Evolutionary conservation across 352 stramenopile species (phyloP), one percentile per base, ranked within the genome.

Genomic region (Phytophthora podocarpi): DNA sequence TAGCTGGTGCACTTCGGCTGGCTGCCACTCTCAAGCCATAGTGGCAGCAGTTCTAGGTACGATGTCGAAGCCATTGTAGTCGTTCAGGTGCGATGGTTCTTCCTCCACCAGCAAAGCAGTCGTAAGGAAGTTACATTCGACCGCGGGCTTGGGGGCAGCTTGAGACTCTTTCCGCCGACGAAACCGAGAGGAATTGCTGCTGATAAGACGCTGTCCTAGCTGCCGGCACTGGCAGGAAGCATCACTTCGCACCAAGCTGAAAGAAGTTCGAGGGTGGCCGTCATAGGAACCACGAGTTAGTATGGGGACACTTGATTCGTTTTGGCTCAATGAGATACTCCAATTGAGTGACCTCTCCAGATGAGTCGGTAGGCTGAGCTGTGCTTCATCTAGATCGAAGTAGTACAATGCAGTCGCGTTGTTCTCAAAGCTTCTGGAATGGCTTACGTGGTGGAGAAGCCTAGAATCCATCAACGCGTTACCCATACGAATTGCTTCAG

Each of bases 401-500:
- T 57, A 82, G 47, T 80, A 83, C 13, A 69, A 36, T 4, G 59
- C 37, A 5, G 48, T 67, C 0, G 62, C 23, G n/a, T 15, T 70
- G 52, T 72, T 70, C 24, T 85, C 74, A 51, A 87, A 85, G 21
- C 64, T 64, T 8, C 48, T 64, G 13, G 63, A 55, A 51, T 89
- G 80, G 32, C 77, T 83, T 1, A 66, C 37, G 64, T 89, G 80
- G 43, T 89, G 80, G 36, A 87, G 62, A 10, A 83, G 49, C 2
- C 66, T 67, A 11, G 80, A 78, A 53, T 89, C 77, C 80, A 89
- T 87, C 53, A 89, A 52, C n/a, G 76, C 71, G 28, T 87, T 89
- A 12, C 78, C 80, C 27, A 89, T 56, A 5, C 78, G 78, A 28
- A 82, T 49, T 0, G 59, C 78, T 42, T 89, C 78, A 3, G 66